Conservation (phyloP, 1,284 basidiomycete species). For the Heterobasidion irregulare region DNA sequence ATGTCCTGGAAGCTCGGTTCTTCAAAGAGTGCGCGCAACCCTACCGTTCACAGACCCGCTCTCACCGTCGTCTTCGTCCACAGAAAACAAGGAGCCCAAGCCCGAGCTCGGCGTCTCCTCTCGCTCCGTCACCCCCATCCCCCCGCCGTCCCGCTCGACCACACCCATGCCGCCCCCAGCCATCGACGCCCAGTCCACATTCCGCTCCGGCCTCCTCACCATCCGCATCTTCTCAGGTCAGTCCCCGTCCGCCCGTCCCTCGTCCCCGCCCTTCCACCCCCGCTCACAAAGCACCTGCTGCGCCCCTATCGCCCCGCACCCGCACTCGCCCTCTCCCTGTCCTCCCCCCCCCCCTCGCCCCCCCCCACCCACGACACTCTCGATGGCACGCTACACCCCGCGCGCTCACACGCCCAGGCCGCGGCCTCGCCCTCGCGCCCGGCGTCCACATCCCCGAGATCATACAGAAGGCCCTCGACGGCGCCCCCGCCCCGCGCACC, state of each 20-base stretch:
- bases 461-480: conserved; percentile 77
- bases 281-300: background rate
- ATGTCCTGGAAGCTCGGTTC: conserved; percentile 38
- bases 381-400: background rate
- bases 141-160: conserved; percentile 49
- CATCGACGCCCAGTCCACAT: conserved; percentile 32
- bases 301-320: background rate
- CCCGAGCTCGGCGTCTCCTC: conserved; percentile 55
- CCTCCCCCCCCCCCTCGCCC: background rate
- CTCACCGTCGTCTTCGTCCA: background rate
- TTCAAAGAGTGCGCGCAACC: conserved; percentile 34
- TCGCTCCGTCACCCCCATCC: conserved; percentile 64
- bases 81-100: conserved; percentile 59
- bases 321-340: no score
- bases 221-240: conserved; percentile 83
- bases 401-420: conserved; percentile 31
- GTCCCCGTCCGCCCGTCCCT: conserved; percentile 11
- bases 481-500: conserved; percentile 37
- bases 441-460: conserved; percentile 76
- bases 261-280: background rate
- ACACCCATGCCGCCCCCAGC: conserved; percentile 54
- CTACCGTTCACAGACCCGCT: no score
- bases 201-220: conserved; percentile 77
- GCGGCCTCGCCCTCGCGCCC: conserved; percentile 67
- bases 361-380: background rate